Evolutionary conservation across 345 rosid genomes (phyloP), one percentile per base, ranked within the genome.

Genomic region (Corymbia maculata): DNA sequence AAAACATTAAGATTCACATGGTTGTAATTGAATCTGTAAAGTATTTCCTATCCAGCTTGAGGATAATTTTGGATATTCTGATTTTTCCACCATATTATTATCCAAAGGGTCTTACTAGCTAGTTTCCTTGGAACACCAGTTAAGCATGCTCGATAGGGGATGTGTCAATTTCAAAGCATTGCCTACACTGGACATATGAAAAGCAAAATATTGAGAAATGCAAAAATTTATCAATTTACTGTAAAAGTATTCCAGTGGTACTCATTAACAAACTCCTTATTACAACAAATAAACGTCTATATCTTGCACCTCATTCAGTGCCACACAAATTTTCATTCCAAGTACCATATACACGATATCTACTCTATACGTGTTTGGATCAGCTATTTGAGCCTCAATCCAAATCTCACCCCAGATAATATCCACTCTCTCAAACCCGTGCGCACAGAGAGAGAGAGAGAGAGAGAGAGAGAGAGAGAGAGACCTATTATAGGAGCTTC

Each of bases 401-500:
- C 19, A 30, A 17, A 66, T 66, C 79, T 66, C 79, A 30, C 44
- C 79, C 79, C 21, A 66, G 79, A 66, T 66, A 66, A 66, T 7
- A 21, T 66, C 44, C 3, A 0, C 19, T 7, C 44, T 66, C 6
- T 4, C 79, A 68, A 3, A 9, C 79, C 16, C 79, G 30, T 15
- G 17, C 44, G 8, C 70, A 64, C 1, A 66, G 42, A 64, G 75
- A 64, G 75, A 28, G 66, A 64, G 68, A 64, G 42, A 28, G 32
- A 61, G 68, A 61, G 70, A 30, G 79, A 66, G 79, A 68, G 79
- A 68, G 79, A 68, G 80, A 75, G 49, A 42, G 49, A 88, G 49
- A 87, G 92, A 97, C 99, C 99, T 94, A 89, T 93, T 90, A 89
- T 98, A 96, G 86, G 95, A 90, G 93, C 98, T 95, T 91, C 99